A percentile compares a stretch with the other conserved stretches of the same genome.
Conservation (phyloP, 192 early-diverging fungal genomes). For the Backusella luteola region DNA sequence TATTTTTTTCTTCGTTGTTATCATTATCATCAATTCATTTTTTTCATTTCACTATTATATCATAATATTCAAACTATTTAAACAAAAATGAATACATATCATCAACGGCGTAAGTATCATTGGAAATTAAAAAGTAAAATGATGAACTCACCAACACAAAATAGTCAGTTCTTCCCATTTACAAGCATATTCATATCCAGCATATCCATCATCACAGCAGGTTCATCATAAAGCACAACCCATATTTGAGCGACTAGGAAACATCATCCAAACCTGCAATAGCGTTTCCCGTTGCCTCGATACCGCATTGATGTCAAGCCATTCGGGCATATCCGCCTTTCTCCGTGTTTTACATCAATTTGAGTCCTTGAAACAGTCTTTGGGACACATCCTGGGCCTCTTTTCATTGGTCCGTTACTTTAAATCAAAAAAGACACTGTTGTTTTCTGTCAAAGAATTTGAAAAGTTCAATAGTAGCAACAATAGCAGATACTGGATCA, state of each 20-base stretch:
- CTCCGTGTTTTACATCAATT: constrained; percentile 1
- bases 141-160: neutral
- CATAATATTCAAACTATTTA: neutral
- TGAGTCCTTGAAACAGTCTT: neutral
- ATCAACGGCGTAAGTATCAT: neutral
- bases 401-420: neutral
- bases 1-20: neutral
- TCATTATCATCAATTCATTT: neutral
- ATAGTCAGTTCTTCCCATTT: neutral
- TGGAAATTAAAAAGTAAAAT: neutral
- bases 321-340: neutral
- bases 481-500: neutral
- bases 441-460: neutral
- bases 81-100: neutral
- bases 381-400: neutral
- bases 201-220: neutral
- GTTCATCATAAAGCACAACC: neutral
- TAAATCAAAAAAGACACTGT: neutral
- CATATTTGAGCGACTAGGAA: neutral
- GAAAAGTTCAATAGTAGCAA: neutral
- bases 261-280: neutral
- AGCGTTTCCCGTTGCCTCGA: neutral
- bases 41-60: neutral
- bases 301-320: neutral
- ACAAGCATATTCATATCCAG: neutral